Conservation (phyloP, 2,329 filamentous ascomycete genomes). For the Botrytis porri region DNA sequence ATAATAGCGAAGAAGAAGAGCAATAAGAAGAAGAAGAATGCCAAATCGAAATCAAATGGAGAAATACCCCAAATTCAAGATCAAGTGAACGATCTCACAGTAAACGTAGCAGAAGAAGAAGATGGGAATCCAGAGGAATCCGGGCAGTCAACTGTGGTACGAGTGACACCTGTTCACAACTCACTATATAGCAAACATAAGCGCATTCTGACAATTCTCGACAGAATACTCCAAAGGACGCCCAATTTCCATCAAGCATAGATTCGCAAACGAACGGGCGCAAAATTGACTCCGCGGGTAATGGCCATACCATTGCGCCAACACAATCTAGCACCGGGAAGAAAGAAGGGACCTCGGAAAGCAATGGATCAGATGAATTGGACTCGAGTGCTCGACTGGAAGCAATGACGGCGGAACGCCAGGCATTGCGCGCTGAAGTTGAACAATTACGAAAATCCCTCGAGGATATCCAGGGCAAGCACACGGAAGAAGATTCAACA, state of each 20-base stretch:
- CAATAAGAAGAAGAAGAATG: conserved; percentile 53
- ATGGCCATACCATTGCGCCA: conserved; percentile 30
- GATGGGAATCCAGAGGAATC: conserved; percentile 42
- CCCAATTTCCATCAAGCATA: conserved; percentile 27
- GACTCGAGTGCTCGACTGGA: conserved; percentile 46
- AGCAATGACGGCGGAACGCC: conserved; percentile 76
- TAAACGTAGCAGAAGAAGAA: conserved; percentile 41
- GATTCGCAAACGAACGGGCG: conserved; percentile 35
- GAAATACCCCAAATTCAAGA: conserved; percentile 36
- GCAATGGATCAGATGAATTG: conserved; percentile 28
- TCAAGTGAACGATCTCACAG: conserved; percentile 40
- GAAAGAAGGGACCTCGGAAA: conserved; percentile 22
- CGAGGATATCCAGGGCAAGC: conserved; percentile 73
- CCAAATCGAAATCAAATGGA: conserved; percentile 43
- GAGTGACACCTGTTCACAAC: conserved; percentile 38
- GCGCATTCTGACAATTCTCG: conserved; percentile 29
- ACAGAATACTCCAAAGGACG: conserved; percentile 35
- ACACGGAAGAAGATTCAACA: conserved; percentile 53
- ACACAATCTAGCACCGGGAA: conserved; percentile 17
- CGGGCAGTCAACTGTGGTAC: conserved; percentile 36
- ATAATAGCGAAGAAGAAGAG: conserved; percentile 51
- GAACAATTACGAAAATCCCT: conserved; percentile 78
- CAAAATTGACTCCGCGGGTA: conserved; percentile 27
- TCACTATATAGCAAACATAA: conserved; percentile 21
- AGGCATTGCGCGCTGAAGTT: conserved; percentile 75